Percentiles rank a stretch among this genome's conserved stretches.
Conservation (phyloP, 1,139 yeast species). For the Cylindricascospora bacillispora region DNA sequence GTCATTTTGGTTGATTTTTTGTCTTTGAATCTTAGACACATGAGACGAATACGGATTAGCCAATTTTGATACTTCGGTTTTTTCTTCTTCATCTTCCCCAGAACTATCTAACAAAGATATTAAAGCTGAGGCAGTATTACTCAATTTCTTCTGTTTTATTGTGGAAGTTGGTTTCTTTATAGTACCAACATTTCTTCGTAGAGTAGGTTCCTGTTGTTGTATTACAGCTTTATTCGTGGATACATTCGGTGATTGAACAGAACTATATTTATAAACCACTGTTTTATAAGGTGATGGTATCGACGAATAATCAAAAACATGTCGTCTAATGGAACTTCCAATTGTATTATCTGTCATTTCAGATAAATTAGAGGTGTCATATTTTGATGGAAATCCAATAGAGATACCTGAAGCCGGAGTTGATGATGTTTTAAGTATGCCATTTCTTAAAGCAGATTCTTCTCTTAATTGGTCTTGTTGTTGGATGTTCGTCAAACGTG, state of each 20-base stretch:
- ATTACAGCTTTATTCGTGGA: neutral
- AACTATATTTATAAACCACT: constrained; percentile 24
- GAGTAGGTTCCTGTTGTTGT: constrained; percentile 1
- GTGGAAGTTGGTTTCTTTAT: constrained; percentile 4
- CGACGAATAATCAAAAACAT: constrained; percentile 47
- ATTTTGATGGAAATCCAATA: constrained; percentile 22
- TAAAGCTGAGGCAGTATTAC: constrained; percentile 55
- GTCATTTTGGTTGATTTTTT: no score
- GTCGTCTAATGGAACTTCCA: constrained; percentile 21
- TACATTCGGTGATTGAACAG: constrained; percentile 5
- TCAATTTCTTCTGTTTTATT: constrained; percentile 30
- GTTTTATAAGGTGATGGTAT: constrained; percentile 56
- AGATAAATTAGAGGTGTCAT: constrained; percentile 14
- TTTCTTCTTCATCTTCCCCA: constrained; percentile 18
- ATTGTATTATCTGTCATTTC: constrained; percentile 11
- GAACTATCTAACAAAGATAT: constrained; percentile 42
- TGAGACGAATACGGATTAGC: constrained; percentile 42
- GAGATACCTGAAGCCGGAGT: constrained; percentile 22
- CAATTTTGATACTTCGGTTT: constrained; percentile 23
- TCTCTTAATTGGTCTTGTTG: constrained; percentile 2
- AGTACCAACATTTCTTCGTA: no score
- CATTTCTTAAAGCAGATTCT: neutral
- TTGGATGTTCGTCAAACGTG: constrained; percentile 2
- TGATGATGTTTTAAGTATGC: constrained; percentile 9
- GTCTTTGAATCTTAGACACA: constrained; percentile 7